A percentile compares a stretch with the other conserved stretches of the same genome.
Evolutionary conservation across 805 yeast genomes (phyloP).

Genomic region (Starmerella roubikii): DNA sequence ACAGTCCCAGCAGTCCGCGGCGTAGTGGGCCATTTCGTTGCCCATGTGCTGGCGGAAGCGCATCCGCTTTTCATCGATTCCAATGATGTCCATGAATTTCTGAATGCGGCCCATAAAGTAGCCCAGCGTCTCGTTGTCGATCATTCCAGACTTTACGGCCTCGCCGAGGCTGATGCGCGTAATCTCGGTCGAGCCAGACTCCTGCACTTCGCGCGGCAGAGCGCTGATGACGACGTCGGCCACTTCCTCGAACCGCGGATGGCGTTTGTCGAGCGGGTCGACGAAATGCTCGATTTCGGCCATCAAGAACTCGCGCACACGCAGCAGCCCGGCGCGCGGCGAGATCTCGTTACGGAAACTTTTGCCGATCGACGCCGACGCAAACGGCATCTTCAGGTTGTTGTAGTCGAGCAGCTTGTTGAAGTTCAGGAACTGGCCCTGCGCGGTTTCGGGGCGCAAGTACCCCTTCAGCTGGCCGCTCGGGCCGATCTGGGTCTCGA

Average conservation of each 20-base stretch:
- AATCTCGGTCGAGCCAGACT: slow-evolving; percentile 64
- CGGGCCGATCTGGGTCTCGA: slow-evolving; percentile 98
- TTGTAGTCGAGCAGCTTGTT: slow-evolving; percentile 85
- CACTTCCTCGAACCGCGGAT: slow-evolving; percentile 65
- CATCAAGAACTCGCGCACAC: slow-evolving; percentile 98
- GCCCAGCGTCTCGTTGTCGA: slow-evolving; percentile 94
- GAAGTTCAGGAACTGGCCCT: slow-evolving; percentile 96
- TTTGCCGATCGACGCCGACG: slow-evolving; percentile 98
- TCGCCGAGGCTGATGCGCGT: slow-evolving; percentile 64
- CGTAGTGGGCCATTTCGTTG: slow-evolving; percentile 99
- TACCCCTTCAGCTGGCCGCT: slow-evolving; percentile 92
- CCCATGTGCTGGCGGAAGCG: slow-evolving; percentile 98
- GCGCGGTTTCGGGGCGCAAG: slow-evolving; percentile 98
- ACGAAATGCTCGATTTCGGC: slow-evolving; percentile 99
- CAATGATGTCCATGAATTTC: slow-evolving; percentile 70
- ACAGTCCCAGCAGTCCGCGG: slow-evolving; percentile 99
- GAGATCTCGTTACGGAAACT: slow-evolving; percentile 98
- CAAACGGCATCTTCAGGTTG: slow-evolving; percentile 95
- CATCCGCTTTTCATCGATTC: slow-evolving; percentile 69
- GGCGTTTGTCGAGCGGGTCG: slow-evolving; percentile 80
- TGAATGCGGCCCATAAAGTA: slow-evolving; percentile 91
- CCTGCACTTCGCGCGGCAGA: slow-evolving; percentile 78
- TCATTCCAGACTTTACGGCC: slow-evolving; percentile 76
- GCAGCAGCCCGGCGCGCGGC: slow-evolving; percentile 91
- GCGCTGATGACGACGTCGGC: slow-evolving; percentile 59